A percentile compares a stretch with the other conserved stretches of the same genome.
Conservation (phyloP, 2,329 filamentous ascomycete species). For the Periconia macrospinosa region DNA sequence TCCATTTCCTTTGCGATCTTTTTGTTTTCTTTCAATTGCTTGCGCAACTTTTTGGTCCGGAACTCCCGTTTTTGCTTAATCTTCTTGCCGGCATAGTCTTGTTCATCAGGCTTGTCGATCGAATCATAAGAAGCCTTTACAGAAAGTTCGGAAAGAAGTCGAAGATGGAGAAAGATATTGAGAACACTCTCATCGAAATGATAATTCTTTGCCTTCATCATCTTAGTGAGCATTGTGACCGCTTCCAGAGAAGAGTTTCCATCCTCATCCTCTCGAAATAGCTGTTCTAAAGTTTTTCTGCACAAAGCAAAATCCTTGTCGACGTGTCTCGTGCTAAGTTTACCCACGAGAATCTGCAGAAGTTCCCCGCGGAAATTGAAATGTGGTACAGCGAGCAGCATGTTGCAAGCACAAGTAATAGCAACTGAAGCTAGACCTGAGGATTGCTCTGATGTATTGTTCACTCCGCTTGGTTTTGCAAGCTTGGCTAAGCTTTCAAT, state of each 20-base stretch:
- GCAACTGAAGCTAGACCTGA: conserved; percentile 69
- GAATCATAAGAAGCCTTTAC: conserved; percentile 78
- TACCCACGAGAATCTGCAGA: conserved; percentile 81
- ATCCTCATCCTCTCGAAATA: conserved; percentile 88
- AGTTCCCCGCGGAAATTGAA: conserved; percentile 95
- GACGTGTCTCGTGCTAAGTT: conserved; percentile 71
- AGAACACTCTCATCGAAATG: conserved; percentile 80
- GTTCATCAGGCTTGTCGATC: conserved; percentile 64
- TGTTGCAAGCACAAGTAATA: conserved; percentile 79
- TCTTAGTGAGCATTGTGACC: conserved; percentile 81
- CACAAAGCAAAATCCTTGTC: conserved; percentile 80
- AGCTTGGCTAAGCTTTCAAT: conserved; percentile 73
- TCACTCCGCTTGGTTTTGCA: conserved; percentile 59
- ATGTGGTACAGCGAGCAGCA: conserved; percentile 82
- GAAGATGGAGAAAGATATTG: conserved; percentile 87
- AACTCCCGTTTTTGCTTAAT: conserved; percentile 79
- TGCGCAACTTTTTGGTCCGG: conserved; percentile 84
- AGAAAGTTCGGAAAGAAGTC: conserved; percentile 83
- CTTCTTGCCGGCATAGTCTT: conserved; percentile 56
- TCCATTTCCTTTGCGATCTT: conserved; percentile 89
- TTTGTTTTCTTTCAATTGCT: conserved; percentile 82
- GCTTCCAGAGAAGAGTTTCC: conserved; percentile 86
- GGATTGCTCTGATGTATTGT: conserved; percentile 32
- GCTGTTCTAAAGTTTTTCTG: conserved; percentile 72
- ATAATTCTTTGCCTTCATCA: conserved; percentile 90